phyloP scores from a whole-genome alignment of 495 filamentous ascomycete species.

The Aspergillus affinis region DNA sequence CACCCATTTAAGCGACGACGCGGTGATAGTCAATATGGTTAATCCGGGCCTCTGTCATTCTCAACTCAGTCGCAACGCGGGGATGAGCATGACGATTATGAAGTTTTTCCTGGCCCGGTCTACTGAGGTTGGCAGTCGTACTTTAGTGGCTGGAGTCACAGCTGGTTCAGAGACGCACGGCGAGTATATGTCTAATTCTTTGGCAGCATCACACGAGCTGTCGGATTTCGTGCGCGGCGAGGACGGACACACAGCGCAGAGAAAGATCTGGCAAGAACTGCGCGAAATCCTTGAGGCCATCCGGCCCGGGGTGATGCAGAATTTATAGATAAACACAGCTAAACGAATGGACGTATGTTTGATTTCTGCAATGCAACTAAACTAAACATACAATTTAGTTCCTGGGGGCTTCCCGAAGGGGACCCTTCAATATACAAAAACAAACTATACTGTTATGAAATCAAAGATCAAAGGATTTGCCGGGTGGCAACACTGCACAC shows the following conservation, averaged over 20 bases:
- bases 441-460: too few species aligned
- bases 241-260: constrained; percentile 42
- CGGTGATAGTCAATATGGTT: constrained; percentile 53
- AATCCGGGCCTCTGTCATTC: constrained; percentile 55
- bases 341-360: background rate
- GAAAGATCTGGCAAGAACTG: constrained; percentile 55
- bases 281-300: constrained; percentile 48
- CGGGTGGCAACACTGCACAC: too few species aligned
- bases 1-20: constrained; percentile 21
- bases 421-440: too few species aligned
- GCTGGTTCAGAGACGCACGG: constrained; percentile 47
- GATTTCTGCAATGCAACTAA: background rate
- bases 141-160: constrained; percentile 38
- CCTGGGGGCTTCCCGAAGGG: background rate
- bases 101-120: constrained; percentile 36
- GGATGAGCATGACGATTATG: constrained; percentile 15
- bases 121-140: constrained; percentile 50
- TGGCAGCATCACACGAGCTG: constrained; percentile 21
- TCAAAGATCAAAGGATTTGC: too few species aligned
- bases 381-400: background rate
- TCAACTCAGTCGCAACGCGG: constrained; percentile 35
- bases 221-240: constrained; percentile 39
- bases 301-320: constrained; percentile 40
- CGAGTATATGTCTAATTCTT: constrained; percentile 41
- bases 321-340: background rate